Evolutionary conservation across 345 rosid species (phyloP).

Genomic region (Viola odorata): DNA sequence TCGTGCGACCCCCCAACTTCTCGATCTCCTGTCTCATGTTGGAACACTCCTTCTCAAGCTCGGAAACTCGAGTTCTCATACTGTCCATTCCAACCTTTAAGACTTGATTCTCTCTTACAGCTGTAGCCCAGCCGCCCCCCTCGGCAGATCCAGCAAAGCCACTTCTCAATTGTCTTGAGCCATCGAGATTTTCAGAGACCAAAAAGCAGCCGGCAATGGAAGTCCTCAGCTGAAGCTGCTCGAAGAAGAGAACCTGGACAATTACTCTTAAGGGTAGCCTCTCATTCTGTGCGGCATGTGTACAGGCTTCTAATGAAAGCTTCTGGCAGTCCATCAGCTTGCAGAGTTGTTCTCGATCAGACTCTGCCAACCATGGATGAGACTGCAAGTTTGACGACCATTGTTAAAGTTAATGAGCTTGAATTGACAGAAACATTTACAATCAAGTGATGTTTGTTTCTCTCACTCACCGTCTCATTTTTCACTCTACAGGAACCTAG

Average conservation of each 20-base stretch:
- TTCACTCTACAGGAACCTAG: too few relatives aligned
- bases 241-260: slow-evolving; percentile 94
- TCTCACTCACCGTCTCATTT: background rate
- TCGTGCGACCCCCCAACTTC: slow-evolving; percentile 55
- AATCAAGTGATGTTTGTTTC: background rate
- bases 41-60: slow-evolving; percentile 57
- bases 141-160: slow-evolving; percentile 64
- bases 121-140: slow-evolving; percentile 77
- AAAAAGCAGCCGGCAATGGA: slow-evolving; percentile 93
- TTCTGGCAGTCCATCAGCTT: slow-evolving; percentile 92
- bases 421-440: background rate
- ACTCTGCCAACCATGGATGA: slow-evolving; percentile 90
- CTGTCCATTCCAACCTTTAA: slow-evolving; percentile 94
- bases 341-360: slow-evolving; percentile 91
- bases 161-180: slow-evolving; percentile 79
- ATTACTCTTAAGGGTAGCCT: slow-evolving; percentile 82
- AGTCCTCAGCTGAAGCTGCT: slow-evolving; percentile 98
- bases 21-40: slow-evolving; percentile 87
- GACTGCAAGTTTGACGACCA: slow-evolving; percentile 47
- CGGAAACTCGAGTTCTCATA: slow-evolving; percentile 88
- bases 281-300: slow-evolving; percentile 97
- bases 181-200: slow-evolving; percentile 90
- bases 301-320: slow-evolving; percentile 94
- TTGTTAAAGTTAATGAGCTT: slow-evolving; percentile 9
- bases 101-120: slow-evolving; percentile 93